These are phyloP conservation scores for Orychophragmus violaceus DNA, from an alignment of 345 rosid genomes.

Conservation along the genomic window DNA sequence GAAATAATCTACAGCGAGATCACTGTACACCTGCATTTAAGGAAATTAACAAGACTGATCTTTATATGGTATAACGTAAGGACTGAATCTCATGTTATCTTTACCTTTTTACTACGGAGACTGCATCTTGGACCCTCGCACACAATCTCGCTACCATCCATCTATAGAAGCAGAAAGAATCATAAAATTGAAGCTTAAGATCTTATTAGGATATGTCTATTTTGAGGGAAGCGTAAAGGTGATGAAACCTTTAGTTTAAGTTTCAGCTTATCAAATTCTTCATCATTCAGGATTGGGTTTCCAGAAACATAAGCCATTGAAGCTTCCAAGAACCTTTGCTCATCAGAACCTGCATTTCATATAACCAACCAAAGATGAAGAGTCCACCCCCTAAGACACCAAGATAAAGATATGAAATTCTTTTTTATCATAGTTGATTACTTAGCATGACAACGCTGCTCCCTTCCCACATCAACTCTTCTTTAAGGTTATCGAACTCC, in stretches of 20 bases:
- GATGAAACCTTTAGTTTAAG: conserved; percentile 55
- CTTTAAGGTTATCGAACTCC: conserved; percentile 97
- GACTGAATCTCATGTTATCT: neutral
- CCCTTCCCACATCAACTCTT: conserved; percentile 99
- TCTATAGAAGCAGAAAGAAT: conserved; percentile 27
- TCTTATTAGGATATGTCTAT: neutral
- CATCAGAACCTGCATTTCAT: conserved; percentile 58
- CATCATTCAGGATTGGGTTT: conserved; percentile 61
- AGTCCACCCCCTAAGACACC: neutral
- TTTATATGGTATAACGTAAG: neutral
- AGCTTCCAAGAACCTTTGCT: conserved; percentile 90
- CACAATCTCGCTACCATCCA: conserved; percentile 84
- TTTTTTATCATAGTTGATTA: conserved; percentile 32
- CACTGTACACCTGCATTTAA: conserved; percentile 71
- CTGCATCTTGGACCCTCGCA: conserved; percentile 94
- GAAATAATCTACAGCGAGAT: conserved; percentile 80
- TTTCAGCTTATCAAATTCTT: conserved; percentile 71
- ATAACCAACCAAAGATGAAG: neutral
- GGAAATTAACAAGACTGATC: neutral
- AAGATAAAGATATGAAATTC: neutral
- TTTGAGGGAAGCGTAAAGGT: neutral
- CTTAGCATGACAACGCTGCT: conserved; percentile 99
- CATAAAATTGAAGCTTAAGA: neutral
- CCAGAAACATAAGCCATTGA: conserved; percentile 92
- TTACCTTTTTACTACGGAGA: conserved; percentile 82